Percentiles rank a stretch among this genome's conserved stretches.
Evolutionary conservation across 331 rosid species (phyloP).

Genomic region (Erythrophleum ivorense): DNA sequence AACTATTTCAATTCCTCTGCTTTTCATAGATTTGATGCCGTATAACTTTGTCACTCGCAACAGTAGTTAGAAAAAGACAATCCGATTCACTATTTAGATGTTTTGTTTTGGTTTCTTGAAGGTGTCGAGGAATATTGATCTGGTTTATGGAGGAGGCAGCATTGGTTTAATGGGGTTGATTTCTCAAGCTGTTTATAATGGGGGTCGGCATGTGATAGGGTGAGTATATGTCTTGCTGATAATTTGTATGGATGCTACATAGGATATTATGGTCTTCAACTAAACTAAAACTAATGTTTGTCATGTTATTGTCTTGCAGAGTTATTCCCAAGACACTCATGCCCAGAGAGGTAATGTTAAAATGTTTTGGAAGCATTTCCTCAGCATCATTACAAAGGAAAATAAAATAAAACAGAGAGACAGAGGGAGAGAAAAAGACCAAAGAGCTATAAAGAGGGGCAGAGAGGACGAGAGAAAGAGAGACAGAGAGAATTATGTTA

Average conservation of each 20-base stretch:
- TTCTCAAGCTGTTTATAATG: constrained; percentile 86
- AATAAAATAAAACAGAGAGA: not conserved
- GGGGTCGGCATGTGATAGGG: constrained; percentile 98
- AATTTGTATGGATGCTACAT: not conserved
- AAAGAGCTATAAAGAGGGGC: constrained; percentile 36
- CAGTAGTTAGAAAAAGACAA: not conserved
- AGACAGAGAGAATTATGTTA: constrained; percentile 44
- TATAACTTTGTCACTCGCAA: not conserved
- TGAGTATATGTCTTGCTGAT: constrained; percentile 34
- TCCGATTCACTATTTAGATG: not conserved
- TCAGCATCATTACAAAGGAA: constrained; percentile 29
- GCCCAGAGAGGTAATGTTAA: constrained; percentile 93
- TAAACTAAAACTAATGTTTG: constrained; percentile 37
- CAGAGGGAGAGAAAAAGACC: constrained; percentile 50
- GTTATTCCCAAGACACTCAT: constrained; percentile 94
- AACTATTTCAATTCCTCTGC: not conserved
- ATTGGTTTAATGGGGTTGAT: constrained; percentile 96
- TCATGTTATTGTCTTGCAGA: constrained; percentile 65
- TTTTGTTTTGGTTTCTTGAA: constrained; percentile 38
- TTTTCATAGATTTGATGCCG: not conserved
- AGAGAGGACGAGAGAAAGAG: constrained; percentile 43
- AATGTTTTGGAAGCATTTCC: constrained; percentile 43
- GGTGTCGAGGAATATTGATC: constrained; percentile 92
- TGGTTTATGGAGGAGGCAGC: constrained; percentile 99
- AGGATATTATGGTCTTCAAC: constrained; percentile 20